These are phyloP conservation scores for Coemansia reversa DNA, from an alignment of 192 early-diverging fungal species.

Conservation along the genomic window DNA sequence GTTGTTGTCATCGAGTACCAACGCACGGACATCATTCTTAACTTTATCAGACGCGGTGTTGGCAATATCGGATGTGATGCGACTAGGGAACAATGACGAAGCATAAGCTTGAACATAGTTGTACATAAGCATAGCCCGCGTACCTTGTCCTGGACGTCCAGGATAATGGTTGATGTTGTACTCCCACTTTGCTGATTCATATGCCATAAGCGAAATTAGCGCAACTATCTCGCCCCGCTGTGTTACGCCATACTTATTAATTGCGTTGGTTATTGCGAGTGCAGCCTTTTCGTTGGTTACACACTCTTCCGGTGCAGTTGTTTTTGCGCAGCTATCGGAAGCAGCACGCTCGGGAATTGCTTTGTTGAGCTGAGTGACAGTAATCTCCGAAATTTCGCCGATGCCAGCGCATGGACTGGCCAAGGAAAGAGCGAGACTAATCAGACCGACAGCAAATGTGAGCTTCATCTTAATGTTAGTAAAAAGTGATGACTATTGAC, in stretches of 20 bases:
- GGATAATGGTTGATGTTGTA: slow-evolving; percentile 55
- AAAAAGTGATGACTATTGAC: neutral
- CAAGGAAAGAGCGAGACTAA: slow-evolving; percentile 1
- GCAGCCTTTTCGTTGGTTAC: slow-evolving; percentile 30
- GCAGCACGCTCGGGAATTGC: slow-evolving; percentile 10
- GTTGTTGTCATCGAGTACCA: slow-evolving; percentile 45
- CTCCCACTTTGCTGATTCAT: slow-evolving; percentile 42
- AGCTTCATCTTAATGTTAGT: slow-evolving; percentile 7
- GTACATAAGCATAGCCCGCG: slow-evolving; percentile 51
- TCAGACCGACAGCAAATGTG: slow-evolving; percentile 5
- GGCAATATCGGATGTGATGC: slow-evolving; percentile 2
- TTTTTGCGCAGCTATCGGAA: slow-evolving; percentile 5
- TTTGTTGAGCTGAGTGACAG: slow-evolving; percentile 5
- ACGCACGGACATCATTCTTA: slow-evolving; percentile 25
- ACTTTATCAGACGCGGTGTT: neutral
- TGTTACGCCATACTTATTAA: slow-evolving; percentile 39
- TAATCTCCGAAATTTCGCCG: neutral
- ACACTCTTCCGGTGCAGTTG: slow-evolving; percentile 26
- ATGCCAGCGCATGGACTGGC: neutral
- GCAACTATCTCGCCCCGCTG: slow-evolving; percentile 37
- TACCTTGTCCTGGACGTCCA: slow-evolving; percentile 47
- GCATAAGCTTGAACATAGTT: slow-evolving; percentile 44
- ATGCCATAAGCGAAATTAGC: slow-evolving; percentile 44
- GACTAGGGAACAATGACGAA: slow-evolving; percentile 20
- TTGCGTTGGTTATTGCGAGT: slow-evolving; percentile 31